These are phyloP conservation scores for Daldinia concentrica DNA, from an alignment of 495 filamentous ascomycete species.

Conservation along the genomic window DNA sequence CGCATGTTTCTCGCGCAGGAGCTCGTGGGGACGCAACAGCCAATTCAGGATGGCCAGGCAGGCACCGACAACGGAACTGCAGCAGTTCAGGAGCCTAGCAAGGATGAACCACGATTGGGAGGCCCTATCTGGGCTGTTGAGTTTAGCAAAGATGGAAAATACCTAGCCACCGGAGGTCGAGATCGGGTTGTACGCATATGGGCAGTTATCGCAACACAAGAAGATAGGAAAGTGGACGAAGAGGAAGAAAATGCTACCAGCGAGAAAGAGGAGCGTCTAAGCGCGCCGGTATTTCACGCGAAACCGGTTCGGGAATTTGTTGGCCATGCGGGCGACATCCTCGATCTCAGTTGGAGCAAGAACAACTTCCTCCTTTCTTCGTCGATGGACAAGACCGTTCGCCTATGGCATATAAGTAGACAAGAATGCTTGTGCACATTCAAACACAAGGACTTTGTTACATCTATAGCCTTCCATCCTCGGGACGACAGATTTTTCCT, in stretches of 20 bases:
- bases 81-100: slow-evolving; percentile 42
- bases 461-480: slow-evolving; percentile 93
- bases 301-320: slow-evolving; percentile 81
- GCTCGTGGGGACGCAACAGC: slow-evolving; percentile 62
- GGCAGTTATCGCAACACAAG: slow-evolving; percentile 83
- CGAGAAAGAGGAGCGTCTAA: slow-evolving; percentile 70
- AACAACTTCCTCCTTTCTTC: slow-evolving; percentile 98
- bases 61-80: slow-evolving; percentile 51
- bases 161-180: slow-evolving; percentile 87
- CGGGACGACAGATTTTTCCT: slow-evolving; percentile 96
- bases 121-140: slow-evolving; percentile 89
- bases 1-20: slow-evolving; percentile 93
- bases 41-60: slow-evolving; percentile 16
- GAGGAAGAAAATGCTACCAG: slow-evolving; percentile 70
- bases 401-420: slow-evolving; percentile 90
- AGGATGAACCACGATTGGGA: slow-evolving; percentile 48
- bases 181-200: slow-evolving; percentile 89
- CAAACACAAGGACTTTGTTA: slow-evolving; percentile 96
- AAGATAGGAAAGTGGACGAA: slow-evolving; percentile 77
- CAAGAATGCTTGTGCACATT: slow-evolving; percentile 92
- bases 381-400: slow-evolving; percentile 98
- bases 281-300: slow-evolving; percentile 88
- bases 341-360: slow-evolving; percentile 98
- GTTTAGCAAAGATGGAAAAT: slow-evolving; percentile 93
- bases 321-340: slow-evolving; percentile 85